Evolutionary conservation across 2,329 filamentous ascomycete species (phyloP), one percentile per base, ranked within the genome.

Genomic region (Penicillium sclerotigenum): DNA sequence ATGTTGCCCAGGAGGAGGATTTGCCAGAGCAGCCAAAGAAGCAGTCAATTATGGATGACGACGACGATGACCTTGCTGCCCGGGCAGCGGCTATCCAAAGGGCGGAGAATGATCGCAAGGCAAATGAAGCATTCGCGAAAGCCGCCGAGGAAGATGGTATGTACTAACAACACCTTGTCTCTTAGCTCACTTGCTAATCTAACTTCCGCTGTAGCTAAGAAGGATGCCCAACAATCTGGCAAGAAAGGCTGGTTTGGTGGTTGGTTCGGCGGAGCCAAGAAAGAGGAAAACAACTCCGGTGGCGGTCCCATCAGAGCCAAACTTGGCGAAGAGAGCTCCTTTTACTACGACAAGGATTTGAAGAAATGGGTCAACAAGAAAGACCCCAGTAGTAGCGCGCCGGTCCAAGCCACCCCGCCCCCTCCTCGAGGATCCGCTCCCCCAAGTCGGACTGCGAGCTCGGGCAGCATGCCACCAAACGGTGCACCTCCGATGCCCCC

Each of bases 321-420:
- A 69, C 83, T 99, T 9, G 95, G 93, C 59, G 95, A 99, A 73
- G 86, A 94, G 69, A 96, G 86, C 73, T 91, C 87, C 43, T 97
- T 99, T 74, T 88, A 93, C 64, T 99, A 94, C 68, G 94, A 99
- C 69, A 89, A 91, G 2, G 90, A 97, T n/a, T 83, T 96, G 50
- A 95, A 96, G 79, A 91, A 94, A 71, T 99, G 95, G 95, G 82
- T 99, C 71, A 97, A 99, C 79, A 97, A 97, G 80, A 97, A 96
- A 71, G 85, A 85, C 11, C 87, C 87, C 13, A 78, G 78, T 14
- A 82, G 84, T 8, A 87, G 88, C 52, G 83, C 80, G 24, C 74
- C 77, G n/a, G 70, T 78, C 26, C 76, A 78, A 45, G 86, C 86
- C 1, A 86, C 91, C 0, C 89, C 93, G 1, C 92, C 94, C 1